Evolutionary conservation across 2,329 filamentous ascomycete genomes (phyloP).

Genomic region (Microcera coccophila): DNA sequence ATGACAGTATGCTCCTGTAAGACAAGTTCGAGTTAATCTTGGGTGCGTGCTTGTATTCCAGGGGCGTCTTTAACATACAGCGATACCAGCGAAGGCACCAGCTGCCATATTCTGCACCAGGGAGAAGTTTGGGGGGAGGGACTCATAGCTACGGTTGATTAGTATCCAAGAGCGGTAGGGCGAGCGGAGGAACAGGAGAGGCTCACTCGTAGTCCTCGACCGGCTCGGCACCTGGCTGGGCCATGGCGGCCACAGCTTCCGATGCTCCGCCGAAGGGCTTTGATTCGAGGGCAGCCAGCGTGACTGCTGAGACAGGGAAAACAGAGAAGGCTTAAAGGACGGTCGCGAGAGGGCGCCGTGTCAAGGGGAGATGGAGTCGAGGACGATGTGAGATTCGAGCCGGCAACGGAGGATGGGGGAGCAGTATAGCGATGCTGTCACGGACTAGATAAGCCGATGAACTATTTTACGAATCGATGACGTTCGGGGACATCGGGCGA

Average conservation of each 20-base stretch:
- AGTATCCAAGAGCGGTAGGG: not conserved
- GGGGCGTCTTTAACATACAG: constrained; percentile 53
- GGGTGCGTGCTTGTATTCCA: constrained; percentile 1
- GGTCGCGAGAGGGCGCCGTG: not conserved
- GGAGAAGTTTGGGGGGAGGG: constrained; percentile 89
- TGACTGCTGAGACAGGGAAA: constrained; percentile 39
- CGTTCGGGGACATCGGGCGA: not conserved
- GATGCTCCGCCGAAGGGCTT: constrained; percentile 59
- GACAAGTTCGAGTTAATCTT: constrained; percentile 15
- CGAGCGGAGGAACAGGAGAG: constrained; percentile 2
- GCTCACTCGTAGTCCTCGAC: constrained; percentile 64
- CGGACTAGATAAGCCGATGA: not conserved
- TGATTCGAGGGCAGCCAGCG: constrained; percentile 59
- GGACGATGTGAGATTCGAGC: no score
- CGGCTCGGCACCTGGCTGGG: constrained; percentile 62
- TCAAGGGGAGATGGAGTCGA: not conserved
- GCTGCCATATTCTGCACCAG: constrained; percentile 92
- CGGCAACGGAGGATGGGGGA: not conserved
- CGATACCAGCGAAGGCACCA: constrained; percentile 94
- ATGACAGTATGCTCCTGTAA: constrained; percentile 92
- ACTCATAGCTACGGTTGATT: constrained; percentile 68
- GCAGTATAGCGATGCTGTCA: not conserved
- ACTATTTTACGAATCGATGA: not conserved
- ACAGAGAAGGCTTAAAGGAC: not conserved
- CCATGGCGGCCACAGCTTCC: constrained; percentile 66